Conservation (phyloP, 2,329 filamentous ascomycete genomes). For the Penicillium frequentans region DNA sequence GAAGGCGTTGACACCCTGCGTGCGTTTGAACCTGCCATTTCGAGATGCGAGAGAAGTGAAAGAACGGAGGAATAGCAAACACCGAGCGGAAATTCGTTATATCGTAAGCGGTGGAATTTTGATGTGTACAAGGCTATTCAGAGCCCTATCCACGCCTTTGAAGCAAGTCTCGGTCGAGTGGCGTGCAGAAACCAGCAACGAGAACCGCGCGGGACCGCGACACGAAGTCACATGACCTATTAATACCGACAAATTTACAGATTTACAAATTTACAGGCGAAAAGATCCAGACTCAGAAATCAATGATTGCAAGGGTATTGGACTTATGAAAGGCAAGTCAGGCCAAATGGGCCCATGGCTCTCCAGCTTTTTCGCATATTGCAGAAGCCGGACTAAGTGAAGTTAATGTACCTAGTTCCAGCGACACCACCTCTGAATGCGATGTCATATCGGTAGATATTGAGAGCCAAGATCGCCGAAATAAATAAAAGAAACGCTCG, state of each 20-base stretch:
- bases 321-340: slow-evolving; percentile 1
- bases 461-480: not conserved
- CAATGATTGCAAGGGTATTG: slow-evolving; percentile 10
- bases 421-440: not conserved
- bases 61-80: not conserved
- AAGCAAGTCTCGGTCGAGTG: slow-evolving; percentile 6
- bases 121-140: slow-evolving; percentile 13
- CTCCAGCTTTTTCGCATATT: not conserved
- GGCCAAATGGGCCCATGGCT: not conserved
- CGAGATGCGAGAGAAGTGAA: not conserved
- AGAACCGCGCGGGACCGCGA: slow-evolving; percentile 16
- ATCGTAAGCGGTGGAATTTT: not conserved
- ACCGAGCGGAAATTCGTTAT: not conserved
- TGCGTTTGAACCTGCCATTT: slow-evolving; percentile 26
- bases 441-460: not conserved
- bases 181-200: slow-evolving; percentile 1
- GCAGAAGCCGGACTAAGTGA: not conserved
- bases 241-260: not conserved
- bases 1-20: slow-evolving; percentile 28
- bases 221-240: slow-evolving; percentile 26
- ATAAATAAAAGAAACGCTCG: not conserved
- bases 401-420: not conserved
- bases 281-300: not conserved
- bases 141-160: slow-evolving; percentile 1
- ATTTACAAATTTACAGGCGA: not conserved